phyloP scores from a whole-genome alignment of 371 early-diverging fungal species.

The Mucor irregularis region DNA sequence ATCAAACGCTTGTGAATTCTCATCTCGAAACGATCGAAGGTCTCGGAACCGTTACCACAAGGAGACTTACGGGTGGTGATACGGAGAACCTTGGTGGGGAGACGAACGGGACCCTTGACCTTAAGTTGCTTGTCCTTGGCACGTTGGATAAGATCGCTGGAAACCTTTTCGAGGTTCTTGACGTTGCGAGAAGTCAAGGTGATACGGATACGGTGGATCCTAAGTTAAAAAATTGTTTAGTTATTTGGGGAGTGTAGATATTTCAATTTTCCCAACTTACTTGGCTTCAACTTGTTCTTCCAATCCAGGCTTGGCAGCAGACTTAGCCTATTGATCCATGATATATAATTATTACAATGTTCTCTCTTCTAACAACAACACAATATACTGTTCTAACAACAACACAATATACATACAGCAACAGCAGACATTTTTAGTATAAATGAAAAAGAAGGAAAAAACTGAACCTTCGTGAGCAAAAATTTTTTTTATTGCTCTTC shows the following conservation, averaged over 20 bases:
- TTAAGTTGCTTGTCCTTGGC: constrained; percentile 97
- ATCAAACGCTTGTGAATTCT: constrained; percentile 99
- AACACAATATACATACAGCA: constrained; percentile 27
- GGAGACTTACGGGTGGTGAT: constrained; percentile 99
- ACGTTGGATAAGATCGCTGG: constrained; percentile 93
- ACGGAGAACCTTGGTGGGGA: constrained; percentile 97
- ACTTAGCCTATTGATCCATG: constrained; percentile 37
- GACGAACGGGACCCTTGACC: constrained; percentile 98
- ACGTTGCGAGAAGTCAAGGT: constrained; percentile 97
- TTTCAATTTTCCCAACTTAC: constrained; percentile 32
- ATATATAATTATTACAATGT: not conserved
- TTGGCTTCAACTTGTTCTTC: constrained; percentile 58
- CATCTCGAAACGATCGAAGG: constrained; percentile 98
- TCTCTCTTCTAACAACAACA: not conserved
- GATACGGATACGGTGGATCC: constrained; percentile 94
- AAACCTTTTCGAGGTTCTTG: constrained; percentile 98
- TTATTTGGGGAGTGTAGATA: too few species aligned
- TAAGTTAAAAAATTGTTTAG: too few species aligned
- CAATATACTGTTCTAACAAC: too few species aligned
- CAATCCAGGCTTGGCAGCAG: constrained; percentile 55
- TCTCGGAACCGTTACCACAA: constrained; percentile 99
- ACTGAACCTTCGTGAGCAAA: not conserved
- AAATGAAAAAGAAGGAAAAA: constrained; percentile 29
- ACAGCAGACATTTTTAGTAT: constrained; percentile 34
- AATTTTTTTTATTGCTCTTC: not conserved